Evolutionary conservation across 257 asterid species (phyloP).

Genomic region (Nicotiana noctiflora): DNA sequence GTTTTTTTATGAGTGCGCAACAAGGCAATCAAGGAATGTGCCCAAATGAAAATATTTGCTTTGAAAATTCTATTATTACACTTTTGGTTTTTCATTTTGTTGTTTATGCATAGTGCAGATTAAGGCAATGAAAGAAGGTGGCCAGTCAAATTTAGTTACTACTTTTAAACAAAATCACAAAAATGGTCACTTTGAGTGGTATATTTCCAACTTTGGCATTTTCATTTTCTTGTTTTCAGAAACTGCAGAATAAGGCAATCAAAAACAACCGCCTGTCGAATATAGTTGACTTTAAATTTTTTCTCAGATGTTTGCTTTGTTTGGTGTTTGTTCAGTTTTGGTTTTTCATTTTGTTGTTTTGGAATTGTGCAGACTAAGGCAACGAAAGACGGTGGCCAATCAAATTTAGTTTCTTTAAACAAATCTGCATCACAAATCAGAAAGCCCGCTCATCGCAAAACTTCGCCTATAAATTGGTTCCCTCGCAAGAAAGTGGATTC

Average conservation of each 20-base stretch:
- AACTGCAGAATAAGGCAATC: not conserved
- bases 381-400: conserved; percentile 46
- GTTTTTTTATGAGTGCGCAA: not conserved
- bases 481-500: conserved; percentile 91
- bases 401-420: conserved; percentile 52
- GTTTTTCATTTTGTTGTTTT: conserved; percentile 7
- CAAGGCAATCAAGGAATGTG: not conserved
- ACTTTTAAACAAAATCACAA: not conserved
- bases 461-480: conserved; percentile 88
- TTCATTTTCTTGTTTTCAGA: not conserved
- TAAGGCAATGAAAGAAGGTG: not conserved
- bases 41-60: not conserved
- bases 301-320: not conserved
- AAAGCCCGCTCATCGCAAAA: conserved; percentile 76
- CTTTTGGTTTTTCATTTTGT: too few species aligned
- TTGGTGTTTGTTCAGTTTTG: not conserved
- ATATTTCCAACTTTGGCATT: not conserved
- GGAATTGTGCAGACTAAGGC: conserved; percentile 41
- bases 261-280: not conserved
- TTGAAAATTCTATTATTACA: too few species aligned
- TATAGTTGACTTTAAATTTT: not conserved
- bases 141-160: not conserved
- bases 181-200: not conserved
- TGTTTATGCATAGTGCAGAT: too few species aligned
- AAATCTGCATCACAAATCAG: conserved; percentile 72